Base-by-base conservation (phyloP, 2,329 filamentous ascomycete species). In the Amauroascus niger region DNA sequence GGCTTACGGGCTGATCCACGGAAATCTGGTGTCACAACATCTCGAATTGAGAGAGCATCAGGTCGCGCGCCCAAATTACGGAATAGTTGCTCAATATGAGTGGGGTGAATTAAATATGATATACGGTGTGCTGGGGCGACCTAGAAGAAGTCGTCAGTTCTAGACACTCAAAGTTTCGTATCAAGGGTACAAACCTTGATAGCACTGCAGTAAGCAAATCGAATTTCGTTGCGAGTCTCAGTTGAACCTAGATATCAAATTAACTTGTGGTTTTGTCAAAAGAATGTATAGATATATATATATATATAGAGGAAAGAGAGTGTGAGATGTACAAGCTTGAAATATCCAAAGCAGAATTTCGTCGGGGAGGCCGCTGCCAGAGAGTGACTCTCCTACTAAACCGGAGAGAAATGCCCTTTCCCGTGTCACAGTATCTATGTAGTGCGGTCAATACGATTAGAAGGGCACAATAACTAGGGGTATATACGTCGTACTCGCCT, bases 271-370 rank as follows among this genome's bases (percentile, higher is more conserved):
- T 9, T n/a, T 18, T 4, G 16, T 7, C n/a, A 26, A 32, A 2
- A 35, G n/a, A 20, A 18, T 13, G n/a, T n/a, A n/a, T n/a, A n/a
- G n/a, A n/a, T n/a, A n/a, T n/a, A n/a, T n/a, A n/a, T n/a, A n/a
- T n/a, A n/a, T n/a, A n/a, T n/a, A n/a, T n/a, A n/a, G n/a, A n/a
- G n/a, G n/a, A n/a, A 22, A 24, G 11, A 48, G n/a, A 30, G 47
- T 6, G 39, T 39, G 4, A 37, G 47, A 62, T 62, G 26, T 45
- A 71, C 71, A 59, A 49, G 66, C 63, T 39, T 65, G 58, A 33
- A 73, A 65, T 2, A 88, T 71, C 86, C 86, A 90, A 14, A 76
- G 61, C 48, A 87, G 75, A 0, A 88, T 63, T 52, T 84, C 77
- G 56, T 87, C 79, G 0, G 85, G 80, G 11, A 88, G 64, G 2